A percentile compares a stretch with the other conserved stretches of the same genome.
Evolutionary conservation across 108 stramenopile genomes (phyloP).

Genomic region (Skeletonema tropicum): DNA sequence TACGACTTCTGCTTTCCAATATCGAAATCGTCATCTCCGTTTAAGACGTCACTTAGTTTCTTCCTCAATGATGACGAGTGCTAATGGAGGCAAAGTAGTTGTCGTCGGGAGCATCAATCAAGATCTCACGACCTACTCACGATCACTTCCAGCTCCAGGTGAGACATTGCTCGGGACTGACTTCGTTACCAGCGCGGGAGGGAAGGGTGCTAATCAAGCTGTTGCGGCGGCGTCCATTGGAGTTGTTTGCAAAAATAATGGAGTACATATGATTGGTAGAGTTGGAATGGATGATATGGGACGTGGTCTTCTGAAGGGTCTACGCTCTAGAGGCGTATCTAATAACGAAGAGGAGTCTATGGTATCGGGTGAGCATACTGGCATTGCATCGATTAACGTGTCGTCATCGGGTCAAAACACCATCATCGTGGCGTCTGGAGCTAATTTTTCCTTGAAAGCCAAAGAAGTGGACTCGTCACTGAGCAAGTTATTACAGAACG

Average conservation of each 20-base stretch:
- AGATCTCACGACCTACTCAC: conserved; percentile 72
- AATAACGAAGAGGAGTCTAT: neutral
- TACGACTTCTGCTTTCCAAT: neutral
- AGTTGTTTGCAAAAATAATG: conserved; percentile 33
- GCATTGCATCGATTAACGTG: conserved; percentile 80
- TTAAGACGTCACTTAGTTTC: neutral
- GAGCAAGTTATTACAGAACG: conserved; percentile 18
- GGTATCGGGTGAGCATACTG: conserved; percentile 50
- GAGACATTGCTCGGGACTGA: conserved; percentile 84
- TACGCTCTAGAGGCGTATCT: conserved; percentile 16
- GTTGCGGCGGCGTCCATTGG: conserved; percentile 81
- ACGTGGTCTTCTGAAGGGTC: conserved; percentile 51
- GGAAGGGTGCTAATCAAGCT: conserved; percentile 94
- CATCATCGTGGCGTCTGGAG: conserved; percentile 84
- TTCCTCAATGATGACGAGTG: neutral
- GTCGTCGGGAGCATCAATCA: conserved; percentile 84
- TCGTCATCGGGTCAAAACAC: conserved; percentile 81
- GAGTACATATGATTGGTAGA: conserved; percentile 78
- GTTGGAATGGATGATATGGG: conserved; percentile 83
- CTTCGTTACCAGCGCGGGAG: conserved; percentile 79
- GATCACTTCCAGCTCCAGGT: conserved; percentile 63
- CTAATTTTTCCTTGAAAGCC: conserved; percentile 68
- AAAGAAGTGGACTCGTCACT: conserved; percentile 59
- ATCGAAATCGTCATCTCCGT: neutral
- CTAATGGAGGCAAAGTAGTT: conserved; percentile 48